These are phyloP conservation scores for Leptosphaerulina australis DNA, from an alignment of 2,329 filamentous ascomycete genomes.

Conservation along the genomic window DNA sequence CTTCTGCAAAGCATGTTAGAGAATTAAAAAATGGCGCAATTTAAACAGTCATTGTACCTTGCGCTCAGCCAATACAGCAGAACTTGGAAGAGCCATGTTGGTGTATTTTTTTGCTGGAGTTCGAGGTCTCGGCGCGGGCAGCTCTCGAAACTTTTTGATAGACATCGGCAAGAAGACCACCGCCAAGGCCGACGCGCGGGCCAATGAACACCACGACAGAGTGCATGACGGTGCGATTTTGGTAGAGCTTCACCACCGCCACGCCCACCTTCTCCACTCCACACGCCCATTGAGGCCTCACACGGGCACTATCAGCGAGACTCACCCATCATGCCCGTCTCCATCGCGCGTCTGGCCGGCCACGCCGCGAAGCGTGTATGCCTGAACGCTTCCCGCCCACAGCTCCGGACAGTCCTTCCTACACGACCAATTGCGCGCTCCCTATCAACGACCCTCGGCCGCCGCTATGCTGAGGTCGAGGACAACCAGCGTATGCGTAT, in stretches of 20 bases:
- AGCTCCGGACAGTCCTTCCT: conserved; percentile 46
- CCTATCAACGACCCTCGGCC: conserved; percentile 69
- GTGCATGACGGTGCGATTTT: conserved; percentile 37
- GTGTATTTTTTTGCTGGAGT: conserved; percentile 15
- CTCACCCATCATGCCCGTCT: conserved; percentile 66
- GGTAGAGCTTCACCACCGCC: conserved; percentile 36
- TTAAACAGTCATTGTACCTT: conserved; percentile 55
- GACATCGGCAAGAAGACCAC: conserved; percentile 1
- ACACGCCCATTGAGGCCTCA: conserved; percentile 45
- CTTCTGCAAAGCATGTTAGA: conserved; percentile 60
- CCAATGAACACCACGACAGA: conserved; percentile 34
- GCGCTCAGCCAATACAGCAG: conserved; percentile 65
- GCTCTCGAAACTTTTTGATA: conserved; percentile 13
- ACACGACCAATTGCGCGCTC: conserved; percentile 60
- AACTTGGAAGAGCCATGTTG: conserved; percentile 52
- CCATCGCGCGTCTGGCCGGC: conserved; percentile 74
- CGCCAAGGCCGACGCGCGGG: conserved; percentile 35
- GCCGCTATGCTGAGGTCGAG: conserved; percentile 66
- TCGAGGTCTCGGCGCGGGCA: conserved; percentile 23
- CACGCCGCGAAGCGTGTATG: conserved; percentile 72
- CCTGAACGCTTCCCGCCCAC: conserved; percentile 58
- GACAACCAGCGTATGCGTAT: conserved; percentile 62
- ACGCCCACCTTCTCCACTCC: conserved; percentile 40
- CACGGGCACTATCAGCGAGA: conserved; percentile 37
- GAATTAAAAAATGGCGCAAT: too few species aligned